Conservation (phyloP, 2,329 filamentous ascomycete genomes). For the Cercospora brassicicola region DNA sequence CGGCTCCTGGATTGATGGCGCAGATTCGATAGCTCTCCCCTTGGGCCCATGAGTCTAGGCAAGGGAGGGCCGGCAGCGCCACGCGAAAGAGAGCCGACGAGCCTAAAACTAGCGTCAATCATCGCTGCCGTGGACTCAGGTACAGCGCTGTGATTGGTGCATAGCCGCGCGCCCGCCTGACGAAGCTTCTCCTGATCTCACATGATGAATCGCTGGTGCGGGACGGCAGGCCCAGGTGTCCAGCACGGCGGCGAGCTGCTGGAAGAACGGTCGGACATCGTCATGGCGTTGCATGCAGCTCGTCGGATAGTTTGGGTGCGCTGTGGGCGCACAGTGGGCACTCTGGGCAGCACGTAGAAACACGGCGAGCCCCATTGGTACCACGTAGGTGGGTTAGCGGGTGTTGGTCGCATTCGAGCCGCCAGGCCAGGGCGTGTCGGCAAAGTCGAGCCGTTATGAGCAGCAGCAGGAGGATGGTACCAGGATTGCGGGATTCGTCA, state of each 20-base stretch:
- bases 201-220: slow-evolving; percentile 12
- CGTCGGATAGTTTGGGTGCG: background rate
- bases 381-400: slow-evolving; percentile 2
- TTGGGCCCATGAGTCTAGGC: slow-evolving; percentile 1
- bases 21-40: slow-evolving; percentile 2
- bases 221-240: background rate
- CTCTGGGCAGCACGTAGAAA: background rate
- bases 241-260: background rate
- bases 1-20: slow-evolving; percentile 5
- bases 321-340: background rate
- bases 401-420: background rate
- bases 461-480: background rate
- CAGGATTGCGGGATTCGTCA: slow-evolving; percentile 2
- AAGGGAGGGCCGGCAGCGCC: slow-evolving; percentile 4
- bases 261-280: background rate
- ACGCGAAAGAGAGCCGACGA: slow-evolving; percentile 19
- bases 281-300: background rate
- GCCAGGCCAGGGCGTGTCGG: background rate
- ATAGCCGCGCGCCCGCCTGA: slow-evolving; percentile 15
- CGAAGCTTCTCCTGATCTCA: slow-evolving; percentile 18
- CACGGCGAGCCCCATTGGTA: background rate
- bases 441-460: background rate
- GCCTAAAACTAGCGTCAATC: slow-evolving; percentile 17
- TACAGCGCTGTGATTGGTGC: slow-evolving; percentile 14
- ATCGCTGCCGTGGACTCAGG: slow-evolving; percentile 9